Percentiles rank a stretch among this genome's conserved stretches.
These are phyloP conservation scores for Scheffersomyces ergatensis DNA, from an alignment of 805 yeast species.

Conservation along the genomic window DNA sequence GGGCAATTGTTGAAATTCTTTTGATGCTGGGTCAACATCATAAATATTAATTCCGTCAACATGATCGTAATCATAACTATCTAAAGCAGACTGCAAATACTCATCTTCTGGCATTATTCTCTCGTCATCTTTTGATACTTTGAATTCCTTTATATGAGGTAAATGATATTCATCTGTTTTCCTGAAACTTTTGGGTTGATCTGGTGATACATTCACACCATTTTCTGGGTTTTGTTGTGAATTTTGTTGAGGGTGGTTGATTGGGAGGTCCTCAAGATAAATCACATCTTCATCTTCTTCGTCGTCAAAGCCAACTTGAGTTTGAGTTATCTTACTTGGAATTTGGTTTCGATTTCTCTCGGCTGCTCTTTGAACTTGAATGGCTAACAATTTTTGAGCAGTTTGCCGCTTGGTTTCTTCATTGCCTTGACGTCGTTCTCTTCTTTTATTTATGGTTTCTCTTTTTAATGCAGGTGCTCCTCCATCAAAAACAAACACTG, in stretches of 20 bases:
- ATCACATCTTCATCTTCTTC: conserved; percentile 11
- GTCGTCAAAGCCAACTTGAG: neutral
- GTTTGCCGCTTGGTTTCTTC: conserved; percentile 67
- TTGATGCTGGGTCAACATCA: conserved; percentile 78
- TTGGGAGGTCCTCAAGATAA: conserved; percentile 17
- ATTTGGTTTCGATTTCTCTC: conserved; percentile 15
- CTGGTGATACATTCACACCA: conserved; percentile 1
- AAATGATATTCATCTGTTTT: conserved; percentile 81
- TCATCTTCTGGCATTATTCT: conserved; percentile 77
- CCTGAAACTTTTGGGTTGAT: conserved; percentile 28
- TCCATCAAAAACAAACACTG: conserved; percentile 94
- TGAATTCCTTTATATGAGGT: conserved; percentile 64
- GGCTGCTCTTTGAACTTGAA: conserved; percentile 66
- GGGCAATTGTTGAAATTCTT: conserved; percentile 75
- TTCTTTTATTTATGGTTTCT: conserved; percentile 71
- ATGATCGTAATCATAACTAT: conserved; percentile 44
- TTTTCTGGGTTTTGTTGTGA: neutral
- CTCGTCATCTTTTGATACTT: conserved; percentile 55
- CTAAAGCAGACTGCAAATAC: conserved; percentile 50
- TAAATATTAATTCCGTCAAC: conserved; percentile 70
- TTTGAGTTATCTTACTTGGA: neutral
- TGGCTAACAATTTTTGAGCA: conserved; percentile 77
- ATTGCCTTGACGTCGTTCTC: conserved; percentile 71
- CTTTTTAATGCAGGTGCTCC: conserved; percentile 85
- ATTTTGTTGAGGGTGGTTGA: conserved; percentile 3